These are phyloP conservation scores for Russula lepida DNA, from an alignment of 768 basidiomycete genomes.

Conservation along the genomic window DNA sequence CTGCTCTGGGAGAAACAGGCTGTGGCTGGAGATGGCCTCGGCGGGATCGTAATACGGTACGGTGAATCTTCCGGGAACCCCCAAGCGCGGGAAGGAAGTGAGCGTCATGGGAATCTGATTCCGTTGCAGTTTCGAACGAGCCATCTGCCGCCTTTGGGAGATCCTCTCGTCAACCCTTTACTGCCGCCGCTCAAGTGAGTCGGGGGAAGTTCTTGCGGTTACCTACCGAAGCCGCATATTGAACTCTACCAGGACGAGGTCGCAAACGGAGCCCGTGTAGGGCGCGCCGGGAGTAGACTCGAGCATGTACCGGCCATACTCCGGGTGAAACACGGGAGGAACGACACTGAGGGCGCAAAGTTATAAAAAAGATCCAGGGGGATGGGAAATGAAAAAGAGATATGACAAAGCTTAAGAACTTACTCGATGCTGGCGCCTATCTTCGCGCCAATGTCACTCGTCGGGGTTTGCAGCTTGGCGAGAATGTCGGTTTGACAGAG, in stretches of 20 bases:
- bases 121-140: constrained; percentile 69
- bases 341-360: not conserved
- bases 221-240: constrained; percentile 89
- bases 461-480: constrained; percentile 60
- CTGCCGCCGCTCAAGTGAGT: not conserved
- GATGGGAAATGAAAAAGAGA: not conserved
- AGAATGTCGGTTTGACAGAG: constrained; percentile 95
- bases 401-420: constrained; percentile 23
- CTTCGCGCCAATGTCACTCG: constrained; percentile 54
- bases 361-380: not conserved
- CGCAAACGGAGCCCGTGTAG: constrained; percentile 79
- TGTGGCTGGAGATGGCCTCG: constrained; percentile 79
- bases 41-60: constrained; percentile 78
- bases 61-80: constrained; percentile 82
- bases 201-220: not conserved
- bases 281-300: constrained; percentile 96
- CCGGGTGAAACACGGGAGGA: constrained; percentile 85
- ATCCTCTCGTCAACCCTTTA: not conserved
- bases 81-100: constrained; percentile 92
- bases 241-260: constrained; percentile 81
- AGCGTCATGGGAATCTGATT: constrained; percentile 89
- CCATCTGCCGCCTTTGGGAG: constrained; percentile 62
- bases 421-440: constrained; percentile 54
- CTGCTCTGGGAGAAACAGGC: constrained; percentile 89
- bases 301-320: constrained; percentile 98